phyloP scores from a whole-genome alignment of 495 filamentous ascomycete genomes.

The Penicillium alfredii region DNA sequence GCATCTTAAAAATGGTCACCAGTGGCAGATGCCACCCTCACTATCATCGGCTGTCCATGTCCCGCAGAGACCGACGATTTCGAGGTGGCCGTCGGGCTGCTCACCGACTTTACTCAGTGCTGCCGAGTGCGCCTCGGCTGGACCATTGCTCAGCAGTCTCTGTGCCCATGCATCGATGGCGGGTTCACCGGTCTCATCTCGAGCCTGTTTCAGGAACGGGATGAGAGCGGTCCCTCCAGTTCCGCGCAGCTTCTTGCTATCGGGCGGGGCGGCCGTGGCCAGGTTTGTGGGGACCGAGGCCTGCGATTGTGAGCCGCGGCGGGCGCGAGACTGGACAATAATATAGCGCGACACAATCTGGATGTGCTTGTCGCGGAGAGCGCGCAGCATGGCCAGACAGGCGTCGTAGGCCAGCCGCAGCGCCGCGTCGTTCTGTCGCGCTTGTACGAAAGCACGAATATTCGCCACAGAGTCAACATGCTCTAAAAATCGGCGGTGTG shows the following conservation, averaged over 20 bases:
- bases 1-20: no score
- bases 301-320: constrained; percentile 41
- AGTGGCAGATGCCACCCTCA: constrained; percentile 69
- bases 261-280: constrained; percentile 47
- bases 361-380: constrained; percentile 89
- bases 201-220: constrained; percentile 88
- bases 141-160: constrained; percentile 60
- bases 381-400: constrained; percentile 83
- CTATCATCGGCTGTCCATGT: constrained; percentile 82
- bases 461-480: constrained; percentile 78
- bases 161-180: constrained; percentile 79
- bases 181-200: constrained; percentile 92
- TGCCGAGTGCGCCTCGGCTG: constrained; percentile 31
- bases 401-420: constrained; percentile 83
- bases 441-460: constrained; percentile 77
- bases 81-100: constrained; percentile 52
- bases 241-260: constrained; percentile 64
- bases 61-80: constrained; percentile 73
- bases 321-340: constrained; percentile 57
- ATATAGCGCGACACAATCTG: constrained; percentile 96
- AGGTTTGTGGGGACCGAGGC: constrained; percentile 54
- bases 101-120: constrained; percentile 64
- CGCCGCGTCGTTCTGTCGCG: constrained; percentile 50
- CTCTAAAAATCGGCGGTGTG: constrained; percentile 81
- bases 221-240: constrained; percentile 92